Evolutionary conservation across 192 early-diverging fungal genomes (phyloP).

Genomic region (Spizellomyces punctatus): DNA sequence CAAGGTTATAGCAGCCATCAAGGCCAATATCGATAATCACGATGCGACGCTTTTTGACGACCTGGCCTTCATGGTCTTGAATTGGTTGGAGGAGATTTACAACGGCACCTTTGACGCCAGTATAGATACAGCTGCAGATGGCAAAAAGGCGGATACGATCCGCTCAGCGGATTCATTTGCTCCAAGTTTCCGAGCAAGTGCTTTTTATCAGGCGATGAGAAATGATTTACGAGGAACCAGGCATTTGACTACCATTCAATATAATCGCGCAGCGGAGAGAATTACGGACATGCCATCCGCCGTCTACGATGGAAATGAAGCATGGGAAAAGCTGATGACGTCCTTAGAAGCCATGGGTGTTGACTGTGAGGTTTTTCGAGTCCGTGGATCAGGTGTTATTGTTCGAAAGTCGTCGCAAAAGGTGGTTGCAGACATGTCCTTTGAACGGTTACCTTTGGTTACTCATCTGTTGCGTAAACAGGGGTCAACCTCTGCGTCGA

Average conservation of each 20-base stretch:
- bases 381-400: conserved; percentile 16
- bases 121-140: conserved; percentile 14
- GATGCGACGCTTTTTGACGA: conserved; percentile 47
- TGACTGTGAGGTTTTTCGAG: conserved; percentile 39
- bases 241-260: conserved; percentile 46
- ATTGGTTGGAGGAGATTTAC: conserved; percentile 40
- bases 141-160: background rate
- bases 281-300: conserved; percentile 47
- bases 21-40: conserved; percentile 28
- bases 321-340: conserved; percentile 40
- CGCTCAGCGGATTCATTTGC: background rate
- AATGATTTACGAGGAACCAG: conserved; percentile 49
- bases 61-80: conserved; percentile 37
- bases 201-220: conserved; percentile 47
- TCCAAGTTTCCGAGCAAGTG: conserved; percentile 33
- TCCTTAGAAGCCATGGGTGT: conserved; percentile 45
- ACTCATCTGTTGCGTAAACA: no score
- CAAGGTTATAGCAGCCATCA: conserved; percentile 27
- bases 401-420: conserved; percentile 29
- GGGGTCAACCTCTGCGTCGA: background rate
- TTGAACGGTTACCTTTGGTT: no score
- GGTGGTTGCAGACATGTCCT: background rate
- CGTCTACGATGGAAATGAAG: conserved; percentile 29
- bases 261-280: conserved; percentile 46
- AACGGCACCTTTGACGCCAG: conserved; percentile 28